A percentile compares a stretch with the other conserved stretches of the same genome.
Conservation (phyloP, 306 rosid species). For the Trifolium subterraneum region DNA sequence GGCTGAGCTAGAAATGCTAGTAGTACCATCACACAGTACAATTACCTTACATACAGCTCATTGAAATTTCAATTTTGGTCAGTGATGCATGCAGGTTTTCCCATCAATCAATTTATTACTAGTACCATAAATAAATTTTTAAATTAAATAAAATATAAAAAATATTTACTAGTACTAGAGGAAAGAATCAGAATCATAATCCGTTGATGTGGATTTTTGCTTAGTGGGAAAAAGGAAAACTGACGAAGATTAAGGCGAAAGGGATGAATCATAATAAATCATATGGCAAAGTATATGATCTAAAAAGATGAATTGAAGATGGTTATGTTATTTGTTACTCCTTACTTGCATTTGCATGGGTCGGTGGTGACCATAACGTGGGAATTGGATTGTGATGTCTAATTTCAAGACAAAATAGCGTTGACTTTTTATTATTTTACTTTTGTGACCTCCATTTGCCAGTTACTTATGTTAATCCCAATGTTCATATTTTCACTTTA, state of each 20-base stretch:
- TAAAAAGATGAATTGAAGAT: slow-evolving; percentile 11
- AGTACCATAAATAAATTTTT: not conserved
- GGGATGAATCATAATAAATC: slow-evolving; percentile 52
- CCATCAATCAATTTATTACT: slow-evolving; percentile 22
- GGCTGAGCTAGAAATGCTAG: slow-evolving; percentile 42
- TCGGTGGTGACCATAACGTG: slow-evolving; percentile 75
- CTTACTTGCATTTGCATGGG: slow-evolving; percentile 37
- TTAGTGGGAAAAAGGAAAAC: slow-evolving; percentile 46
- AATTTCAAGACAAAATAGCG: slow-evolving; percentile 55
- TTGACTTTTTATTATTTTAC: slow-evolving; percentile 56
- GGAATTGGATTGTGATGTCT: slow-evolving; percentile 56
- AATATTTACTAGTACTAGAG: not conserved
- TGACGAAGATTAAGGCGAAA: slow-evolving; percentile 61
- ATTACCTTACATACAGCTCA: slow-evolving; percentile 34
- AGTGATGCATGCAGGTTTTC: slow-evolving; percentile 41
- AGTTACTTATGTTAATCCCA: slow-evolving; percentile 56
- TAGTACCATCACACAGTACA: slow-evolving; percentile 32
- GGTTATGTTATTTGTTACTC: not conserved
- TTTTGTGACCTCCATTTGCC: slow-evolving; percentile 67
- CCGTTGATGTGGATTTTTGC: slow-evolving; percentile 12
- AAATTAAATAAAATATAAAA: not conserved
- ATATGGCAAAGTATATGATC: too few relatives aligned
- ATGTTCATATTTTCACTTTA: slow-evolving; percentile 40
- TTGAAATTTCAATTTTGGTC: slow-evolving; percentile 33
- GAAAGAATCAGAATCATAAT: not conserved